These are phyloP conservation scores for Aspergillus funiculosus DNA, from an alignment of 495 filamentous ascomycete genomes.

Conservation along the genomic window DNA sequence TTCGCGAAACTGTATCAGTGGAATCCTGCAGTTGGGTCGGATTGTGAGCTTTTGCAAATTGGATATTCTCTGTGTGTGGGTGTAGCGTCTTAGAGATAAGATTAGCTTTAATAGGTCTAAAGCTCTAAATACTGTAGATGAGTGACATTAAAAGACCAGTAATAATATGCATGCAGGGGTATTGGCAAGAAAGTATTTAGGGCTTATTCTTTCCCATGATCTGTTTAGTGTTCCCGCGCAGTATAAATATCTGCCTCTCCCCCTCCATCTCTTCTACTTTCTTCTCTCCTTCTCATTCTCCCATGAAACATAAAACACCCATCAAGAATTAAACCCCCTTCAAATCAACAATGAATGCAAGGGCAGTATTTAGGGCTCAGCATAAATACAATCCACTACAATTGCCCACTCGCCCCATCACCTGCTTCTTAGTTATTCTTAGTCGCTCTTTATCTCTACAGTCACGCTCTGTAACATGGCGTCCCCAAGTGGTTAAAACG, in stretches of 20 bases:
- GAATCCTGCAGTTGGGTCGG: constrained; percentile 28
- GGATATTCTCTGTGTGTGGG: constrained; percentile 22
- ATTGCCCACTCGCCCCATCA: background rate
- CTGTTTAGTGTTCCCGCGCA: too few relatives aligned
- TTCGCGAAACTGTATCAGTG: constrained; percentile 21
- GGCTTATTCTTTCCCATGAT: too few relatives aligned
- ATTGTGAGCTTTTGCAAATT: constrained; percentile 16
- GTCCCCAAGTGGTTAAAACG: background rate
- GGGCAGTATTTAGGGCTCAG: background rate
- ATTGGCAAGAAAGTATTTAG: too few relatives aligned
- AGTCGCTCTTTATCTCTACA: background rate
- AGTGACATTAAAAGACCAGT: too few relatives aligned
- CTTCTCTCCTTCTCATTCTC: too few relatives aligned
- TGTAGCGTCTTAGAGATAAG: constrained; percentile 4
- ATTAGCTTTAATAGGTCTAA: background rate
- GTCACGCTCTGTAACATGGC: background rate
- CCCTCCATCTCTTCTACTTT: too few relatives aligned
- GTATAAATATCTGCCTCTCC: too few relatives aligned
- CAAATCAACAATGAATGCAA: background rate
- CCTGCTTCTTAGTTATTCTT: background rate
- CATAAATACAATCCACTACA: background rate
- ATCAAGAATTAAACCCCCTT: too few relatives aligned
- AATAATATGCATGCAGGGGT: too few relatives aligned
- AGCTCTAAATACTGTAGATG: too few relatives aligned
- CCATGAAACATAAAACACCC: too few relatives aligned